Evolutionary conservation across 2,329 filamentous ascomycete species (phyloP).

Genomic region (Tympanopsis confertula): DNA sequence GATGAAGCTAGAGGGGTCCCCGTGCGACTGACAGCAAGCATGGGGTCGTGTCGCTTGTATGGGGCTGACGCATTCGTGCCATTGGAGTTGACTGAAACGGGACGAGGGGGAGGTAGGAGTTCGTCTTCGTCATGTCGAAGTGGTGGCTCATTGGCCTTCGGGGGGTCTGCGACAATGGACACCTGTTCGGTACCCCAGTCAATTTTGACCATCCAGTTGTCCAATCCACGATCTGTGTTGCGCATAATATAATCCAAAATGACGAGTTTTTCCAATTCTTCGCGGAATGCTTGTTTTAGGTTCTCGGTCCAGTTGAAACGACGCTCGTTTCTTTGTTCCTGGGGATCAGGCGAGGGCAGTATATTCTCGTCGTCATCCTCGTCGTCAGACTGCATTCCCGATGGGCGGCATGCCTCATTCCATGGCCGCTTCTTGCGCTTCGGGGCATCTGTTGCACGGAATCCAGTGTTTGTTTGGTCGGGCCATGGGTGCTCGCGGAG

Average conservation of each 20-base stretch:
- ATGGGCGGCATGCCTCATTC: slow-evolving; percentile 62
- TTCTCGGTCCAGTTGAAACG: slow-evolving; percentile 77
- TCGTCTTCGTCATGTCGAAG: slow-evolving; percentile 28
- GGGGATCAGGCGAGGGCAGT: slow-evolving; percentile 17
- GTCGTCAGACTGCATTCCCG: slow-evolving; percentile 31
- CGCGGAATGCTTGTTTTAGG: slow-evolving; percentile 82
- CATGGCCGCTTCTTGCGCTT: slow-evolving; percentile 51
- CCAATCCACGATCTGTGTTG: slow-evolving; percentile 88
- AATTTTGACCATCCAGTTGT: slow-evolving; percentile 99
- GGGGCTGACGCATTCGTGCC: slow-evolving; percentile 41
- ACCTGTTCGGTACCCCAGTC: slow-evolving; percentile 76
- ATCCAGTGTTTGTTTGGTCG: slow-evolving; percentile 58
- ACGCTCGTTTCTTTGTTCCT: slow-evolving; percentile 26
- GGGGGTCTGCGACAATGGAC: slow-evolving; percentile 73
- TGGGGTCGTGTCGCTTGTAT: slow-evolving; percentile 71
- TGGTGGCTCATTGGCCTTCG: slow-evolving; percentile 45
- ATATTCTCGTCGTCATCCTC: slow-evolving; percentile 49
- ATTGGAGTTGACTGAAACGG: slow-evolving; percentile 21
- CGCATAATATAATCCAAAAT: slow-evolving; percentile 99
- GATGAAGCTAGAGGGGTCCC: slow-evolving; percentile 32
- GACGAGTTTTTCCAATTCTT: slow-evolving; percentile 92
- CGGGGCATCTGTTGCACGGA: slow-evolving; percentile 46
- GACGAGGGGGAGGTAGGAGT: slow-evolving; percentile 49
- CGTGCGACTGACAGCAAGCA: slow-evolving; percentile 40
- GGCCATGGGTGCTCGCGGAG: slow-evolving; percentile 93